A percentile compares a stretch with the other conserved stretches of the same genome.
phyloP scores from a whole-genome alignment of 306 rosid species.

The Cucurbita maxima region DNA sequence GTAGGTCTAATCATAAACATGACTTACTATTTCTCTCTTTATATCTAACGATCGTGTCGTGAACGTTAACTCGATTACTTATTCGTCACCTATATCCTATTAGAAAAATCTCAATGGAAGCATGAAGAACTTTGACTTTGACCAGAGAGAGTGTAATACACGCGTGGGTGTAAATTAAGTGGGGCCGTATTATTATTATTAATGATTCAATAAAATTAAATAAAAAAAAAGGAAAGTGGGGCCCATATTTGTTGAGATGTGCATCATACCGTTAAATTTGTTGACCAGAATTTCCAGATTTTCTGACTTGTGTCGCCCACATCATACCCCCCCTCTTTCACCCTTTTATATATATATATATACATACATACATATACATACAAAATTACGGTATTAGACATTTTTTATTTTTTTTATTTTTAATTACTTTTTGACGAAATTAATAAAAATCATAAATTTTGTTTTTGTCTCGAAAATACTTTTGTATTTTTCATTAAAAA shows the following conservation, averaged over 20 bases:
- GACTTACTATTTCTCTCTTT: too few relatives aligned
- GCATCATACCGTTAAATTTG: constrained; percentile 12
- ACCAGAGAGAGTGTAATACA: not conserved
- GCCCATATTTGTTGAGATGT: constrained; percentile 13
- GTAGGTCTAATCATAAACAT: too few relatives aligned
- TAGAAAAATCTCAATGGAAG: too few relatives aligned
- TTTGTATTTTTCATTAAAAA: too few relatives aligned
- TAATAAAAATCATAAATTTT: too few relatives aligned
- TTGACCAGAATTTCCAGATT: constrained; percentile 13
- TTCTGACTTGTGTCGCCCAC: not conserved
- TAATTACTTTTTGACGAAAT: too few relatives aligned
- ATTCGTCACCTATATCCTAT: too few relatives aligned
- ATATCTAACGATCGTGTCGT: too few relatives aligned
- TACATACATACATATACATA: too few relatives aligned
- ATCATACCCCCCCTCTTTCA: too few relatives aligned
- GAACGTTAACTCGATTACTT: too few relatives aligned
- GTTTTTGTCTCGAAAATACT: too few relatives aligned
- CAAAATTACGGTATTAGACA: not conserved
- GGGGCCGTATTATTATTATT: not conserved
- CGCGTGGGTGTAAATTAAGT: not conserved
- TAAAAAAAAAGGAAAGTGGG: not conserved
- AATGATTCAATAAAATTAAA: not conserved
- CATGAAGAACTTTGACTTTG: not conserved
- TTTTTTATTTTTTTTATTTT: not conserved
- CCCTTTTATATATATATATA: not conserved